These are phyloP conservation scores for Trichoderma lentiforme DNA, from an alignment of 2,329 filamentous ascomycete species.

Conservation along the genomic window DNA sequence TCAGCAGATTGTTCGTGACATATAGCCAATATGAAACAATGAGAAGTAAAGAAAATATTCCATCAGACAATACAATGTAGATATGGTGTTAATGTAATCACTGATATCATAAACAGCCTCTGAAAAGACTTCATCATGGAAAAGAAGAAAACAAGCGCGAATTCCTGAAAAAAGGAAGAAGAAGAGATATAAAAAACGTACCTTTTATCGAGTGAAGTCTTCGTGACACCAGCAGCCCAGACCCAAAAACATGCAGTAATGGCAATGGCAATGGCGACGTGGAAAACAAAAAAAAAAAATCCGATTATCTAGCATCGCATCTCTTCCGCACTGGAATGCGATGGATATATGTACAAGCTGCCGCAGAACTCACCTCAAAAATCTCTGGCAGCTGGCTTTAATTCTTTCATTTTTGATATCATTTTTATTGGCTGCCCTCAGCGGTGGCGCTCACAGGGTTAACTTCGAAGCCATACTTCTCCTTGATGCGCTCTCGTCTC, in stretches of 20 bases:
- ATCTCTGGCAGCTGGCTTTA: slow-evolving; percentile 25
- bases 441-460: slow-evolving; percentile 57
- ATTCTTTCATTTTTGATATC: background rate
- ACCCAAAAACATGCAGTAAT: background rate
- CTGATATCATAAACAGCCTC: slow-evolving; percentile 48
- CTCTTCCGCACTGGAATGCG: slow-evolving; percentile 33
- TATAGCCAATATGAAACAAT: background rate
- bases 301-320: slow-evolving; percentile 41
- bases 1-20: background rate
- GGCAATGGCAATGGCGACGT: background rate
- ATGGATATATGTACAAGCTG: slow-evolving; percentile 35
- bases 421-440: slow-evolving; percentile 40
- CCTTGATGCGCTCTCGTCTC: slow-evolving; percentile 74
- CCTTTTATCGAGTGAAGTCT: slow-evolving; percentile 18
- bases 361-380: slow-evolving; percentile 23
- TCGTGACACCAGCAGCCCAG: background rate
- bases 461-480: slow-evolving; percentile 85
- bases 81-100: slow-evolving; percentile 33
- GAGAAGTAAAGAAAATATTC: background rate
- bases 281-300: slow-evolving; percentile 32
- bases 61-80: slow-evolving; percentile 19
- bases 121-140: slow-evolving; percentile 42
- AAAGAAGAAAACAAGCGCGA: background rate
- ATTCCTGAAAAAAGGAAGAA: background rate
- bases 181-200: slow-evolving; percentile 23